These are phyloP conservation scores for Pyropia haitanensis DNA, from an alignment of 23 red algal species.

Conservation along the genomic window DNA sequence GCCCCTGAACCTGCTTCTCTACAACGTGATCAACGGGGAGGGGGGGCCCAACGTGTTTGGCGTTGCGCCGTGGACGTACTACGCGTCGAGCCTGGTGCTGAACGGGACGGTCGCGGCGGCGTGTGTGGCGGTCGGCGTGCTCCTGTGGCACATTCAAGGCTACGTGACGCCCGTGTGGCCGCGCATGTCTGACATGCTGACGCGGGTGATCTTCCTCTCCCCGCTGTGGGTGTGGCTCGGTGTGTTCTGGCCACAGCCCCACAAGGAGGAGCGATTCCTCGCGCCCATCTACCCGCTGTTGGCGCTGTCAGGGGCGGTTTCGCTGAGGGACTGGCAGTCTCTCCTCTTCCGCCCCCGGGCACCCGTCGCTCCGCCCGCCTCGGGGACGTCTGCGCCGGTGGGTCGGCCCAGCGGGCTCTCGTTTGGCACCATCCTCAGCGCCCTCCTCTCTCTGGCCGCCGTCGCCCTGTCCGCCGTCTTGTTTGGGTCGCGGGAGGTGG, in stretches of 20 bases:
- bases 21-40: slow-evolving; percentile 79
- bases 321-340: slow-evolving; percentile 1
- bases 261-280: slow-evolving; percentile 98
- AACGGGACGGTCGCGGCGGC: slow-evolving; percentile 45
- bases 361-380: neutral
- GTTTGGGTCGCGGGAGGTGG: slow-evolving; percentile 2
- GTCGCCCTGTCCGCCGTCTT: neutral
- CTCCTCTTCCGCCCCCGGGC: neutral
- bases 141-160: slow-evolving; percentile 7
- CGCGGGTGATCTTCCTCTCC: slow-evolving; percentile 30
- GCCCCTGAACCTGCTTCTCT: slow-evolving; percentile 61
- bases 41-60: slow-evolving; percentile 85
- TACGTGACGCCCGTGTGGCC: slow-evolving; percentile 5
- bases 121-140: slow-evolving; percentile 5
- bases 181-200: slow-evolving; percentile 1
- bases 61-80: slow-evolving; percentile 63
- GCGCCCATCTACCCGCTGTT: slow-evolving; percentile 75
- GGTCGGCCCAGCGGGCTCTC: neutral
- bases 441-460: neutral
- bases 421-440: neutral
- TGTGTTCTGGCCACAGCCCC: slow-evolving; percentile 47
- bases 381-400: slow-evolving; percentile 5
- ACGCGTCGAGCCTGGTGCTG: slow-evolving; percentile 54
- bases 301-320: slow-evolving; percentile 48
- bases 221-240: slow-evolving; percentile 50